Evolutionary conservation across 352 stramenopile genomes (phyloP).

Genomic region (Globisporangium barbulae): DNA sequence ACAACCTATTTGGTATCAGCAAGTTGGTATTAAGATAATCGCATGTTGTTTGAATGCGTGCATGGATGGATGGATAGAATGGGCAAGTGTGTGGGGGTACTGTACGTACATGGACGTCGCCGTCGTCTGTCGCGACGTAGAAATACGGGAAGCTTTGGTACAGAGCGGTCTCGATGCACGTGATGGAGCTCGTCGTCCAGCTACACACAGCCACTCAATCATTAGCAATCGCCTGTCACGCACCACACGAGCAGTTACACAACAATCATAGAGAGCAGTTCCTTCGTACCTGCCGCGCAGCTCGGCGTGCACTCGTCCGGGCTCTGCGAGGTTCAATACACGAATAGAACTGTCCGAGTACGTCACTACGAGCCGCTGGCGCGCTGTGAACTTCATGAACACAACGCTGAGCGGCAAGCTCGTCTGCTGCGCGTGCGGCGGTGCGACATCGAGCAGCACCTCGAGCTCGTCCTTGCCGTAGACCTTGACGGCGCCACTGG

Average conservation of each 20-base stretch:
- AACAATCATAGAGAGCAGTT: not conserved
- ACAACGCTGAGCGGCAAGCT: conserved; percentile 43
- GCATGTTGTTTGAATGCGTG: not conserved
- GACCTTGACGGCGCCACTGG: conserved; percentile 60
- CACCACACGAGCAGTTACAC: not conserved
- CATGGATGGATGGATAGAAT: not conserved
- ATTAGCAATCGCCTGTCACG: not conserved
- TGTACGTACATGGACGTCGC: conserved; percentile 41
- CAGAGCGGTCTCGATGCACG: conserved; percentile 56
- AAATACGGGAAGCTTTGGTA: conserved; percentile 63
- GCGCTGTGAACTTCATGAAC: conserved; percentile 61
- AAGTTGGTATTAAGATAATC: not conserved
- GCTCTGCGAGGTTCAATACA: conserved; percentile 46
- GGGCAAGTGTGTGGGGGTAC: too few species aligned
- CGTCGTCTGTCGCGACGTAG: conserved; percentile 72
- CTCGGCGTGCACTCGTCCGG: conserved; percentile 18
- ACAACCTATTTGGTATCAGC: conserved; percentile 38
- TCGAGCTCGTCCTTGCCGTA: conserved; percentile 64
- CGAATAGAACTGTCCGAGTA: conserved; percentile 69
- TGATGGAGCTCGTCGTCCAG: conserved; percentile 70
- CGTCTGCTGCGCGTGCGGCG: conserved; percentile 23
- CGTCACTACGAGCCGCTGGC: conserved; percentile 54
- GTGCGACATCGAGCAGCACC: conserved; percentile 40
- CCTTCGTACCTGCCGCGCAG: conserved; percentile 21
- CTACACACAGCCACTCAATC: conserved; percentile 13